phyloP scores from a whole-genome alignment of 208 protist genomes.

The Trypanosoma conorhini region DNA sequence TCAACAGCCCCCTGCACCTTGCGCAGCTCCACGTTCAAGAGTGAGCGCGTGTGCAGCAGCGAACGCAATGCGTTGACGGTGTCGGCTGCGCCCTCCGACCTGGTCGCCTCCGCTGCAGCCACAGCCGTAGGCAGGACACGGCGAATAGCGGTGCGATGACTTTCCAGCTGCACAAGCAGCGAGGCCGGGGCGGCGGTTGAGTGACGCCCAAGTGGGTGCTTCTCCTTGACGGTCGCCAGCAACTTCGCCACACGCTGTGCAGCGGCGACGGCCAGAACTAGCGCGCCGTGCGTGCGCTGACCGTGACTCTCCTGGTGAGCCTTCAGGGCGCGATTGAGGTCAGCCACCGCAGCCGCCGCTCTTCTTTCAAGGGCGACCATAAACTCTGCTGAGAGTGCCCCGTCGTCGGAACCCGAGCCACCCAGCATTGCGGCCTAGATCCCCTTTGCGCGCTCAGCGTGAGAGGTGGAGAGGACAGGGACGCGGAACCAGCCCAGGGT shows the following conservation, averaged over 20 bases:
- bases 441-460: not conserved
- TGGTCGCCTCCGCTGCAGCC: conserved; percentile 39
- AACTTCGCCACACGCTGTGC: conserved; percentile 41
- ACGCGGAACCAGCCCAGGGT: not conserved
- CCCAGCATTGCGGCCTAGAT: not conserved
- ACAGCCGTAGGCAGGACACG: conserved; percentile 47
- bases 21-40: conserved; percentile 68
- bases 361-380: conserved; percentile 18
- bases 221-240: conserved; percentile 39
- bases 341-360: conserved; percentile 26
- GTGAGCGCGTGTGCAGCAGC: conserved; percentile 67
- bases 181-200: not conserved
- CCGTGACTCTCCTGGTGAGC: conserved; percentile 27
- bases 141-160: conserved; percentile 41
- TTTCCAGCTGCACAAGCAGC: conserved; percentile 34
- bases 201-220: conserved; percentile 15
- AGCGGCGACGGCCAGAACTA: conserved; percentile 47
- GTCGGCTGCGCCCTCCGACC: conserved; percentile 25
- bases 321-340: conserved; percentile 35
- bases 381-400: conserved; percentile 13
- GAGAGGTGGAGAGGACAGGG: not conserved
- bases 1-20: conserved; percentile 77
- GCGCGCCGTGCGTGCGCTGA: conserved; percentile 42
- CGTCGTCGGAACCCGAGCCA: not conserved
- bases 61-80: conserved; percentile 65